These are phyloP conservation scores for Eleusine indica DNA, from an alignment of 176 grass and related monocot genomes.

Conservation along the genomic window DNA sequence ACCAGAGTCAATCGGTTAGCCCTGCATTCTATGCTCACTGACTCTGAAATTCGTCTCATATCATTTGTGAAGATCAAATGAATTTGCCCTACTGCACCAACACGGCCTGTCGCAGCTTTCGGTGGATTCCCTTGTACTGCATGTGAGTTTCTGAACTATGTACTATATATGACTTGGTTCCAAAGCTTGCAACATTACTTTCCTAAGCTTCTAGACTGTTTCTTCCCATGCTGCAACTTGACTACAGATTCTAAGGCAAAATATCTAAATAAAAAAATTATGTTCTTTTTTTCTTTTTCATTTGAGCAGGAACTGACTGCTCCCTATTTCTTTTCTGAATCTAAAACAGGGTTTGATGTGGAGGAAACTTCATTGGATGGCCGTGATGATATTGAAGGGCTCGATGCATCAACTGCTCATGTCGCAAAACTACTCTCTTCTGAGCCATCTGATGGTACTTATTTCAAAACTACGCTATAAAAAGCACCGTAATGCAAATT, in stretches of 20 bases:
- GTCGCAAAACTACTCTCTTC: constrained; percentile 83
- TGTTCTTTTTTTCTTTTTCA: neutral
- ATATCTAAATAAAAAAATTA: neutral
- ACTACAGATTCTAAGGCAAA: constrained; percentile 27
- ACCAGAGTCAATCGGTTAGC: constrained; percentile 29
- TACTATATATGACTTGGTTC: neutral
- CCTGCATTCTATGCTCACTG: constrained; percentile 27
- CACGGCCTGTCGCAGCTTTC: constrained; percentile 76
- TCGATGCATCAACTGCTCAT: constrained; percentile 79
- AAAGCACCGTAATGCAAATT: neutral
- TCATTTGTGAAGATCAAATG: constrained; percentile 81
- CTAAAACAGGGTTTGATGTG: constrained; percentile 80
- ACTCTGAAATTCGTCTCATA: constrained; percentile 18
- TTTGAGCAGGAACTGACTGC: constrained; percentile 6
- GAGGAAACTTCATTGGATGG: constrained; percentile 77
- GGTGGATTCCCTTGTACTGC: constrained; percentile 97
- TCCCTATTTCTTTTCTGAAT: constrained; percentile 16
- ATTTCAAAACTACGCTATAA: neutral
- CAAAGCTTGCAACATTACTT: constrained; percentile 22
- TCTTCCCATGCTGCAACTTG: constrained; percentile 25
- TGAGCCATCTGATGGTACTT: constrained; percentile 85
- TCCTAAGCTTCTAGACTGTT: constrained; percentile 32
- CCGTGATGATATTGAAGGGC: constrained; percentile 76
- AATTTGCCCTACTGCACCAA: constrained; percentile 96
- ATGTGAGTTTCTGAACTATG: constrained; percentile 61